Conservation (phyloP, 805 yeast genomes). For the Yarrowia sp. region DNA sequence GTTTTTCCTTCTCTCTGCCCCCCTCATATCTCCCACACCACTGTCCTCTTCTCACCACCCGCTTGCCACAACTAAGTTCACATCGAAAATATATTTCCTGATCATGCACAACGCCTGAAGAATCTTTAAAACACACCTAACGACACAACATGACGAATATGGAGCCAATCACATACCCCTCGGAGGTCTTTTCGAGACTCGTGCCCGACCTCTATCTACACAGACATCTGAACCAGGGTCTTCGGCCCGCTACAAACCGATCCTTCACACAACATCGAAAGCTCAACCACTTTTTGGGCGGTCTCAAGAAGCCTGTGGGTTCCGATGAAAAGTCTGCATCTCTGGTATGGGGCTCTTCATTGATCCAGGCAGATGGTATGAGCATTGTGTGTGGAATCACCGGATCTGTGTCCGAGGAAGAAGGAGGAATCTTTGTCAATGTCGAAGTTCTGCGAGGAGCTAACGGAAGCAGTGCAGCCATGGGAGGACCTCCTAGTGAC, state of each 20-base stretch:
- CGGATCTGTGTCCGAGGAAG: slow-evolving; percentile 42
- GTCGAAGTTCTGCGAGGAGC: slow-evolving; percentile 45
- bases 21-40: neutral
- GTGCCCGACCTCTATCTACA: slow-evolving; percentile 86
- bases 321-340: slow-evolving; percentile 40
- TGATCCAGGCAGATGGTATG: slow-evolving; percentile 73
- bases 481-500: slow-evolving; percentile 43
- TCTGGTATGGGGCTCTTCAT: slow-evolving; percentile 67
- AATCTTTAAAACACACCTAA: slow-evolving; percentile 4
- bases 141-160: slow-evolving; percentile 11
- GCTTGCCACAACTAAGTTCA: slow-evolving; percentile 41
- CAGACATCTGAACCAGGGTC: slow-evolving; percentile 74
- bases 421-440: slow-evolving; percentile 43
- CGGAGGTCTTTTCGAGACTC: slow-evolving; percentile 79
- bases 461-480: slow-evolving; percentile 49
- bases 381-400: slow-evolving; percentile 62
- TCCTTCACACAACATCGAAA: slow-evolving; percentile 74
- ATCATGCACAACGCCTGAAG: slow-evolving; percentile 38
- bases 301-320: slow-evolving; percentile 43
- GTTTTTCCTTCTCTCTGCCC: neutral
- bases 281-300: slow-evolving; percentile 51
- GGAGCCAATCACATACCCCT: slow-evolving; percentile 70
- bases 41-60: no score
- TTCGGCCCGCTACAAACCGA: slow-evolving; percentile 75
- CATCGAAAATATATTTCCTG: slow-evolving; percentile 20